These are phyloP conservation scores for Orbilia brochopaga DNA, from an alignment of 2,329 filamentous ascomycete genomes.

Conservation along the genomic window DNA sequence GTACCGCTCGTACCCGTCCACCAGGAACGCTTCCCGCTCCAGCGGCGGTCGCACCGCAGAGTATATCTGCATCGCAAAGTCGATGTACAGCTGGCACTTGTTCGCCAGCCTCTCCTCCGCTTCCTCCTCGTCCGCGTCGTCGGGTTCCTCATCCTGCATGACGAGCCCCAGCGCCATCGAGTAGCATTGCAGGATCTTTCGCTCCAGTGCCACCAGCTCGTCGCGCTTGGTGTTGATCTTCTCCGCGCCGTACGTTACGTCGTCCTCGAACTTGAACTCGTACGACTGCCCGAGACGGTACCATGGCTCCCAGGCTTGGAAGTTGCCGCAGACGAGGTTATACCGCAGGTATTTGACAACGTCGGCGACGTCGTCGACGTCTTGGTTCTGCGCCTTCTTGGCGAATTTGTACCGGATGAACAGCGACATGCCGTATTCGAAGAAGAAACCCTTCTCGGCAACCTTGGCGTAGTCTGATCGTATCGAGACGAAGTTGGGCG, in stretches of 20 bases:
- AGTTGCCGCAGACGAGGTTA: conserved; percentile 56
- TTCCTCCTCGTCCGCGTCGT: conserved; percentile 57
- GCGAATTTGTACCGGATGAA: conserved; percentile 46
- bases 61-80: conserved; percentile 73
- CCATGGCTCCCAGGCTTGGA: conserved; percentile 59
- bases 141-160: conserved; percentile 61
- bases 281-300: conserved; percentile 59
- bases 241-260: conserved; percentile 59
- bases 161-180: conserved; percentile 71
- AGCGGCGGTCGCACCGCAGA: conserved; percentile 72
- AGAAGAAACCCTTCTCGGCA: conserved; percentile 54
- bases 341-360: conserved; percentile 57
- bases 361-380: conserved; percentile 58
- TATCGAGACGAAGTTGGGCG: conserved; percentile 71
- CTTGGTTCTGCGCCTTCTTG: conserved; percentile 53
- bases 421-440: conserved; percentile 52
- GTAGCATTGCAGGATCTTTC: conserved; percentile 60
- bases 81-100: conserved; percentile 70
- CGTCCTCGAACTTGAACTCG: conserved; percentile 59
- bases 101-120: conserved; percentile 64
- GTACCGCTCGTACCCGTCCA: conserved; percentile 68
- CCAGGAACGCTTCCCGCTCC: conserved; percentile 69
- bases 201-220: conserved; percentile 57
- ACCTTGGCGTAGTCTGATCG: conserved; percentile 58
- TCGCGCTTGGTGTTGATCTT: conserved; percentile 58